Evolutionary conservation across 1,284 basidiomycete species (phyloP).

Genomic region (Heimioporus punctisporus): DNA sequence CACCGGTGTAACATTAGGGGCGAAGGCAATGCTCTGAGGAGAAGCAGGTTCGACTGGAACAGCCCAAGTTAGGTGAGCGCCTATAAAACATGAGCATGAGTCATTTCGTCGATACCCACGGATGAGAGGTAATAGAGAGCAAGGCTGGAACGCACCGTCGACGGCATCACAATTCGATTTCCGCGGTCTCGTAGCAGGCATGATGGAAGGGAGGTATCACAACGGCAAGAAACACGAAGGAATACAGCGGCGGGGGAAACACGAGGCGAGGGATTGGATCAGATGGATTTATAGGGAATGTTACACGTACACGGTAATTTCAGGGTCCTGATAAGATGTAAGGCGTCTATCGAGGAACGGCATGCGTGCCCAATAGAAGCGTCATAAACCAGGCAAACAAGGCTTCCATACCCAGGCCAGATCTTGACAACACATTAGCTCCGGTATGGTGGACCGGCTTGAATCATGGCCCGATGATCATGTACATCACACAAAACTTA

Average conservation of each 20-base stretch:
- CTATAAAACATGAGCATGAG: constrained; percentile 30
- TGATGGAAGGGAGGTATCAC: constrained; percentile 35
- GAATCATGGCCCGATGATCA: constrained; percentile 13
- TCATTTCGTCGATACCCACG: constrained; percentile 12
- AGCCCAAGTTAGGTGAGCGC: constrained; percentile 54
- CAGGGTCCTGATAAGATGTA: constrained; percentile 35
- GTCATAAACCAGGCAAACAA: constrained; percentile 18
- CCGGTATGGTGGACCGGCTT: constrained; percentile 18
- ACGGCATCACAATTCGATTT: constrained; percentile 42
- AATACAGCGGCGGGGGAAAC: constrained; percentile 23
- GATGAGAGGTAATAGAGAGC: neutral
- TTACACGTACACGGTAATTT: constrained; percentile 39
- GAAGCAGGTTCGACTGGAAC: constrained; percentile 47
- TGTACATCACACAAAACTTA: constrained; percentile 19
- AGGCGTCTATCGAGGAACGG: constrained; percentile 33
- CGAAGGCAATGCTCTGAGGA: constrained; percentile 52
- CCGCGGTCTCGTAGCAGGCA: constrained; percentile 60
- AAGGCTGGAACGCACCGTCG: constrained; percentile 42
- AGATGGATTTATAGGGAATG: constrained; percentile 34
- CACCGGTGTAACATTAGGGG: constrained; percentile 58
- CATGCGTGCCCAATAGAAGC: constrained; percentile 35
- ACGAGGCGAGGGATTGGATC: constrained; percentile 25
- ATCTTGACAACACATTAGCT: constrained; percentile 12
- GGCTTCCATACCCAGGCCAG: constrained; percentile 27
- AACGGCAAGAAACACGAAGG: constrained; percentile 13